Percentiles rank a stretch among this genome's conserved stretches.
These are phyloP conservation scores for Boletus edulis DNA, from an alignment of 768 basidiomycete genomes.

Conservation along the genomic window DNA sequence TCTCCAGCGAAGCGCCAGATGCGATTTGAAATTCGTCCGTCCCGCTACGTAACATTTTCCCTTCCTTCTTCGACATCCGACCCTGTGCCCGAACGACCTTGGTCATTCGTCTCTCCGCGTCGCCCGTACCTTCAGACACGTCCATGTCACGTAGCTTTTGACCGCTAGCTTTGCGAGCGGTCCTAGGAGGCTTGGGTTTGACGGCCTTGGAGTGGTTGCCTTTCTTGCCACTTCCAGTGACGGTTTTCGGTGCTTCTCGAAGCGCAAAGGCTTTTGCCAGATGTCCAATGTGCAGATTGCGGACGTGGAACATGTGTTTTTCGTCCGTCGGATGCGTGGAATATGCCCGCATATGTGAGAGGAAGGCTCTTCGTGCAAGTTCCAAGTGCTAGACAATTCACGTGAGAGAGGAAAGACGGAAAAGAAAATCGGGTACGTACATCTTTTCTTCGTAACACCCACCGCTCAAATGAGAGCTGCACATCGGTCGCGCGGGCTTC, in stretches of 20 bases:
- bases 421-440: conserved; percentile 41
- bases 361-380: conserved; percentile 80
- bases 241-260: conserved; percentile 70
- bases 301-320: conserved; percentile 96
- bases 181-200: conserved; percentile 3
- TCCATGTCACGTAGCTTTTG: conserved; percentile 36
- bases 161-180: conserved; percentile 16
- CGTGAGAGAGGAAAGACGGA: conserved; percentile 2
- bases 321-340: conserved; percentile 95
- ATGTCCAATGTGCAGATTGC: conserved; percentile 92
- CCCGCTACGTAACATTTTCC: conserved; percentile 66
- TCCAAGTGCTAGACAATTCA: conserved; percentile 58
- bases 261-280: conserved; percentile 89
- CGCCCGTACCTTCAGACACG: conserved; percentile 35
- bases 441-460: conserved; percentile 74
- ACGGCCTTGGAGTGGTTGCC: neutral
- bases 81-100: conserved; percentile 82
- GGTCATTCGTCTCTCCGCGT: conserved; percentile 83
- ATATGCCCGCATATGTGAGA: conserved; percentile 93
- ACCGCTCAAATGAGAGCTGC: conserved; percentile 91
- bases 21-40: conserved; percentile 79
- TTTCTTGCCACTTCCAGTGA: conserved; percentile 30
- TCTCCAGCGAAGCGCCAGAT: conserved; percentile 59
- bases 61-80: conserved; percentile 74
- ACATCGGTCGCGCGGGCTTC: conserved; percentile 93